Base-by-base conservation (phyloP, 129 eudicot genomes). In the Heracleum sosnowskyi region DNA sequence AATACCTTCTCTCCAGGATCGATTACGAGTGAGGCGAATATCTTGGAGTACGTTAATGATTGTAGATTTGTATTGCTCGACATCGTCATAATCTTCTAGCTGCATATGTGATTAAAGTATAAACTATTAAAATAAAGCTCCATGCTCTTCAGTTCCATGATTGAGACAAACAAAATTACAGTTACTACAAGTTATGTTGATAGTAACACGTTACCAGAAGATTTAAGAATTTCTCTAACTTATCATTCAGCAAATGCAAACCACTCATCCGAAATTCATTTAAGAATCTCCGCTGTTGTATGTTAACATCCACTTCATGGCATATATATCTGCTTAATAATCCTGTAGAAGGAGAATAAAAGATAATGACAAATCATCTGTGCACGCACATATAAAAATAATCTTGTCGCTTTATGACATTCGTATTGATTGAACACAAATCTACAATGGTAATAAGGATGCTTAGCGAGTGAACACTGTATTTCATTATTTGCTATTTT, bases 1-100 rank as follows among this genome's bases (percentile, higher is more conserved):
- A 72, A 76, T 80, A 92, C 99, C 97, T 90, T 96, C 83, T 96
- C 99, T 85, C 89, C 97, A 96, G 34, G 94, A 78, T 82, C 78
- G 76, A 11, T 60, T 78, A 34, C 82, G 70, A 40, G 86, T 84
- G 77, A 90, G 89, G 53, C 46, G 73, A 69, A 87, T 93, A 86
- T 92, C 97, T 79, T 95, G 99, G 82, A 95, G 90, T 53, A 82
- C 85, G 72, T 92, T 95, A 51, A 95, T 80, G 79, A 85, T 85
- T 76, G 87, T 92, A 63, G 91, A 81, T 83, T 86, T 88, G 79
- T 89, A 84, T 18, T 77, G 66, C 72, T 88, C 89, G 62, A 7
- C 81, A 78, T 95, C 87, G 22, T 88, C 89, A 85, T 82, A 81
- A 68, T 82, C 93, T 34, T 84, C 26, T 80, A 86, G 82, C 97